A percentile compares a stretch with the other conserved stretches of the same genome.
phyloP scores from a whole-genome alignment of 352 stramenopile genomes.

The Globisporangium mamillatum region DNA sequence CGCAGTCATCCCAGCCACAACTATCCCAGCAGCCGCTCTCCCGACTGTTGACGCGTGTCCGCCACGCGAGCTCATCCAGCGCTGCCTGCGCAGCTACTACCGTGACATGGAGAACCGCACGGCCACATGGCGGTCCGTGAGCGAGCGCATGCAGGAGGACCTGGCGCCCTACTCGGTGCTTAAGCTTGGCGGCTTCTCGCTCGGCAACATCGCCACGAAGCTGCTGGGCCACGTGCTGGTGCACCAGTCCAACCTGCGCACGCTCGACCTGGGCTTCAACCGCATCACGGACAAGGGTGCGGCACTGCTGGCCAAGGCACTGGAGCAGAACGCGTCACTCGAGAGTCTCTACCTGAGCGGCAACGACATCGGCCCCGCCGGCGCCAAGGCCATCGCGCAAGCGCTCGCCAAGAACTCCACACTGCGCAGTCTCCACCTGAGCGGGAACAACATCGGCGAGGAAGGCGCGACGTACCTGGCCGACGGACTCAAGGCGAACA shows the following conservation, averaged over 20 bases:
- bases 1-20: background rate
- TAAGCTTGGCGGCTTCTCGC: conserved; percentile 77
- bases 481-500: conserved; percentile 52
- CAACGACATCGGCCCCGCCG: conserved; percentile 72
- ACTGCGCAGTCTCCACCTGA: conserved; percentile 66
- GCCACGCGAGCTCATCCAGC: conserved; percentile 63
- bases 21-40: background rate
- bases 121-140: conserved; percentile 31
- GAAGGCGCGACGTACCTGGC: conserved; percentile 55
- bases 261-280: conserved; percentile 80
- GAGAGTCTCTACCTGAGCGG: conserved; percentile 75
- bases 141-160: conserved; percentile 51
- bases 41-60: conserved; percentile 25
- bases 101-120: conserved; percentile 32
- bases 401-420: conserved; percentile 59
- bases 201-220: conserved; percentile 61
- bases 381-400: conserved; percentile 40
- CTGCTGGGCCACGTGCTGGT: conserved; percentile 57
- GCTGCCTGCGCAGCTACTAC: conserved; percentile 53
- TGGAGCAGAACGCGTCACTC: conserved; percentile 62
- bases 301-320: conserved; percentile 44
- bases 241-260: conserved; percentile 38
- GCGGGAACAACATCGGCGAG: conserved; percentile 82
- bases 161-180: conserved; percentile 58
- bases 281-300: conserved; percentile 71